These are phyloP conservation scores for Cryptococcus neoformans DNA, from an alignment of 1,284 basidiomycete species.

Conservation along the genomic window DNA sequence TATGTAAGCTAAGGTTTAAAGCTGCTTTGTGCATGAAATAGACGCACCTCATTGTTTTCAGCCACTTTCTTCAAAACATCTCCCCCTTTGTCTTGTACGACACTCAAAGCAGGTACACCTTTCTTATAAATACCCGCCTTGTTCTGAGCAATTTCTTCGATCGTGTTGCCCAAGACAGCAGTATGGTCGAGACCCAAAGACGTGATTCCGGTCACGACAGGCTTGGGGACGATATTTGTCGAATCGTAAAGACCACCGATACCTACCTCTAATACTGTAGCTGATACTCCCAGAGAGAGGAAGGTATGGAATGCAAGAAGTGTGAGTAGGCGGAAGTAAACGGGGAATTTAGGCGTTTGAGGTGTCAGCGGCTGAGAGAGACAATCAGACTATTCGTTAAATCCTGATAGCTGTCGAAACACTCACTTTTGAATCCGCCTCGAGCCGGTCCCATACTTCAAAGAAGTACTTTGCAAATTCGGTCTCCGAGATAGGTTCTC, in stretches of 20 bases:
- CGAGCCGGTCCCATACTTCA: constrained; percentile 89
- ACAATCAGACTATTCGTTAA: neutral
- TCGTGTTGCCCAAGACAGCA: constrained; percentile 82
- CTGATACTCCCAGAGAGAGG: constrained; percentile 66
- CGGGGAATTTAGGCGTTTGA: constrained; percentile 63
- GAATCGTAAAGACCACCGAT: constrained; percentile 94
- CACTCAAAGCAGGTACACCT: constrained; percentile 79
- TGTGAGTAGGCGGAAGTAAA: constrained; percentile 93
- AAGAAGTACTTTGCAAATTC: constrained; percentile 91
- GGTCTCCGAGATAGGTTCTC: constrained; percentile 80
- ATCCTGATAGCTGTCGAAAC: neutral
- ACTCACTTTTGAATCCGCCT: constrained; percentile 62
- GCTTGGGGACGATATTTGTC: constrained; percentile 91
- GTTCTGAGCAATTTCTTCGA: constrained; percentile 88
- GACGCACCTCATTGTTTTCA: constrained; percentile 57
- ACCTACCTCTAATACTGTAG: constrained; percentile 94
- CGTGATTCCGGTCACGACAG: constrained; percentile 84
- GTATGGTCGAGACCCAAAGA: constrained; percentile 93
- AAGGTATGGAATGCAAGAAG: constrained; percentile 91
- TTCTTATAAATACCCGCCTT: constrained; percentile 97
- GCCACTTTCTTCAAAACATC: constrained; percentile 67
- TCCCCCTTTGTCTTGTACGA: constrained; percentile 68
- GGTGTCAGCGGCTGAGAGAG: constrained; percentile 48
- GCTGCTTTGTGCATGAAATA: constrained; percentile 21
- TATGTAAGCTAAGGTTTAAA: constrained; percentile 56